Conservation (phyloP, 176 grass and related monocot genomes). For the Carex pumila region DNA sequence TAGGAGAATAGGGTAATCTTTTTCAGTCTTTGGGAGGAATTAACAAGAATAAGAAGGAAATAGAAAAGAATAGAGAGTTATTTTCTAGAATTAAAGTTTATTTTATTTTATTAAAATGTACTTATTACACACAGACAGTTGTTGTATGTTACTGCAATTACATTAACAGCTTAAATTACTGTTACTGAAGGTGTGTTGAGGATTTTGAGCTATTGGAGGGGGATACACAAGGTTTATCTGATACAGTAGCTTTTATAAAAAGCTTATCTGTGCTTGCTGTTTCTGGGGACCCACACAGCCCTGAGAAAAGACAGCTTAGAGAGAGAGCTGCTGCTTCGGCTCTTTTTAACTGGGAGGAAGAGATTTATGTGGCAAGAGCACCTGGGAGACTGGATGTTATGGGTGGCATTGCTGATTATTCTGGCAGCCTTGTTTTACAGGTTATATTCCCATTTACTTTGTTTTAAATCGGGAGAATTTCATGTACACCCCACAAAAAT, state of each 20-base stretch:
- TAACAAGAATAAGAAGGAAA: no score
- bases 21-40: no score
- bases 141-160: background rate
- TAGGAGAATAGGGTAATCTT: no score
- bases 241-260: slow-evolving; percentile 81
- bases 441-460: slow-evolving; percentile 21
- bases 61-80: no score
- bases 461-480: background rate
- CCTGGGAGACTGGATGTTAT: slow-evolving; percentile 90
- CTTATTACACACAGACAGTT: background rate
- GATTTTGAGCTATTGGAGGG: slow-evolving; percentile 89
- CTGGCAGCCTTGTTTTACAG: slow-evolving; percentile 90
- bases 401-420: slow-evolving; percentile 97
- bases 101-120: no score
- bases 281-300: slow-evolving; percentile 47
- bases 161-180: slow-evolving; percentile 16
- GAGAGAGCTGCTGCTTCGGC: slow-evolving; percentile 71
- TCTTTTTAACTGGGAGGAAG: slow-evolving; percentile 92
- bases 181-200: slow-evolving; percentile 56
- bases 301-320: slow-evolving; percentile 56
- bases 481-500: no score
- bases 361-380: slow-evolving; percentile 96
- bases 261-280: slow-evolving; percentile 66
- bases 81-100: no score
- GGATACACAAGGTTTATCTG: slow-evolving; percentile 66